Conservation (phyloP, 345 rosid species). For the Eucalyptus erythrocorys region DNA sequence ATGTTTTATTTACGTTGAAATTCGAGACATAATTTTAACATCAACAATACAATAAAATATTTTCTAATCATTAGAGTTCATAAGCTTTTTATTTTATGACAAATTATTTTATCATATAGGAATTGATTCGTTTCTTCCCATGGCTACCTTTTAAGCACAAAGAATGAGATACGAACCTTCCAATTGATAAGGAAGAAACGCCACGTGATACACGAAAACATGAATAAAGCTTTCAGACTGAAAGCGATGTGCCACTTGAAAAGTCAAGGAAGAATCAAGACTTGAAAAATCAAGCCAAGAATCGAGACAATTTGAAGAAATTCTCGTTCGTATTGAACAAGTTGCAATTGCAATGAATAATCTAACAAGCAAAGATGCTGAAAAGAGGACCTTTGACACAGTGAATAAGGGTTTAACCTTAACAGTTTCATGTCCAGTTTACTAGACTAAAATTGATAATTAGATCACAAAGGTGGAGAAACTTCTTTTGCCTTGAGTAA, state of each 20-base stretch:
- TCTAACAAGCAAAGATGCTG: background rate
- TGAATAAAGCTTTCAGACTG: background rate
- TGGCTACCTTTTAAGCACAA: background rate
- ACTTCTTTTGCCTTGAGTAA: background rate
- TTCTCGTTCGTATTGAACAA: background rate
- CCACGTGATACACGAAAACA: background rate
- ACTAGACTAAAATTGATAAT: background rate
- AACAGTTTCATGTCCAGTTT: background rate
- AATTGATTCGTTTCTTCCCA: background rate
- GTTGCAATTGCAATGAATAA: background rate
- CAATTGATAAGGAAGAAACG: too few species aligned
- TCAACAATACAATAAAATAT: background rate
- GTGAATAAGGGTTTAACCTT: background rate
- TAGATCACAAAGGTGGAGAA: background rate
- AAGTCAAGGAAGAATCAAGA: background rate
- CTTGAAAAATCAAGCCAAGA: background rate
- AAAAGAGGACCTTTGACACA: background rate
- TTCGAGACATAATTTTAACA: too few species aligned
- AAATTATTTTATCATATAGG: background rate
- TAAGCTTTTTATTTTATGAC: background rate
- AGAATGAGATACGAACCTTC: too few species aligned
- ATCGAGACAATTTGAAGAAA: background rate
- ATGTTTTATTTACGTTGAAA: too few species aligned
- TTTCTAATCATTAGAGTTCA: background rate
- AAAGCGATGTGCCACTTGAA: background rate